Evolutionary conservation across 352 stramenopile species (phyloP).

Genomic region (Paralagenidium karlingii): DNA sequence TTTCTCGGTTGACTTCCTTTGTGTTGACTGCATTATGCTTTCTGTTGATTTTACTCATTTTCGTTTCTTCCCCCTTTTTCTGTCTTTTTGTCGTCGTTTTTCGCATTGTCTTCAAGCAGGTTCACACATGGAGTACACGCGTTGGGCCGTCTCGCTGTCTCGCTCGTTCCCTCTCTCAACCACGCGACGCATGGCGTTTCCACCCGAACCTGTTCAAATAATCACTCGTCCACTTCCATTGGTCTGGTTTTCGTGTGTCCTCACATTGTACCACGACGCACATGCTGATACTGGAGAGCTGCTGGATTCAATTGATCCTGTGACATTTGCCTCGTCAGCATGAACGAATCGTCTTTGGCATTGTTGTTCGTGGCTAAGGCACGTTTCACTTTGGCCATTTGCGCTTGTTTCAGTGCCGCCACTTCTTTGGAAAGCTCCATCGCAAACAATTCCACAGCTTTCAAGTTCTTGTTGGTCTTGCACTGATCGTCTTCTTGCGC

Average conservation of each 20-base stretch:
- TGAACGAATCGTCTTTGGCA: slow-evolving; percentile 51
- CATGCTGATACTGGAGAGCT: slow-evolving; percentile 48
- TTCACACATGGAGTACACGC: no score
- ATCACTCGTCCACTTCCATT: no score
- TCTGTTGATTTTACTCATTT: no score
- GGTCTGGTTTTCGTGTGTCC: slow-evolving; percentile 2
- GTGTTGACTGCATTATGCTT: no score
- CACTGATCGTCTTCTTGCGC: slow-evolving; percentile 45
- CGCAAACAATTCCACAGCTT: no score
- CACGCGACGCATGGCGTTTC: no score
- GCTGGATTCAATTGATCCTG: slow-evolving; percentile 30
- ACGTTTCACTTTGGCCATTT: slow-evolving; percentile 28
- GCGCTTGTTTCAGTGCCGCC: no score
- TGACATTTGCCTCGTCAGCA: slow-evolving; percentile 19
- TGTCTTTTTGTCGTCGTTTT: slow-evolving; percentile 1
- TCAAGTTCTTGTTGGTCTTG: slow-evolving; percentile 14
- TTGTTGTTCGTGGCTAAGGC: slow-evolving; percentile 25
- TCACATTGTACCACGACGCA: slow-evolving; percentile 70
- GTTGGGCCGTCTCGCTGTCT: no score
- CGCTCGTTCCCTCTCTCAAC: no score
- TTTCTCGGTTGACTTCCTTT: no score
- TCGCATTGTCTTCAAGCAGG: slow-evolving; percentile 1
- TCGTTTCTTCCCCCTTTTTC: background rate
- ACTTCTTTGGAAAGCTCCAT: no score
- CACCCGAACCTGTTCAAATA: no score